These are phyloP conservation scores for Berberis vulgaris DNA, from an alignment of 164 flowering plant genomes.

Conservation along the genomic window DNA sequence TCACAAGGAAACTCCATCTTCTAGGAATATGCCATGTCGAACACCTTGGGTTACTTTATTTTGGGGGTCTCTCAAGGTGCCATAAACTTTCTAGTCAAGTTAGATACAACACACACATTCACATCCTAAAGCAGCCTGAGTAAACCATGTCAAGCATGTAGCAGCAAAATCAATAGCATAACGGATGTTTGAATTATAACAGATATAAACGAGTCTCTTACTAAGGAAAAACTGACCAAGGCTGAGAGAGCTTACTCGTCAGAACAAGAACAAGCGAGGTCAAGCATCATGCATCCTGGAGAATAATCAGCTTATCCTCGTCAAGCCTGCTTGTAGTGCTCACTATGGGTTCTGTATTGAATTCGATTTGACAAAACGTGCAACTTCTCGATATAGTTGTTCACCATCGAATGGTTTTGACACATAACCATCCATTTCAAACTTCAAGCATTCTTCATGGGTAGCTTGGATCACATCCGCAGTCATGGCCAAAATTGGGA, in stretches of 20 bases:
- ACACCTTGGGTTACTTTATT: too few relatives aligned
- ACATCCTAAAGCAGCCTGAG: too few relatives aligned
- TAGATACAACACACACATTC: too few relatives aligned
- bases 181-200: too few relatives aligned
- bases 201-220: neutral
- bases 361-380: conserved; percentile 47
- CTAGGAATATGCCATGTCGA: too few relatives aligned
- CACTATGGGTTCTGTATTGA: conserved; percentile 18
- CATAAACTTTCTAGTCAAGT: too few relatives aligned
- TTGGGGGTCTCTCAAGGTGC: too few relatives aligned
- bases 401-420: conserved; percentile 95
- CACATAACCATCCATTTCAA: conserved; percentile 97
- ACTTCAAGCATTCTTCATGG: conserved; percentile 55
- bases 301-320: conserved; percentile 14
- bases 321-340: conserved; percentile 7
- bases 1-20: too few relatives aligned
- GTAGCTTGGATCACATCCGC: conserved; percentile 97
- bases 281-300: conserved; percentile 15
- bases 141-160: too few relatives aligned
- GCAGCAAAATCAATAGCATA: too few relatives aligned
- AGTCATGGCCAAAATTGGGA: conserved; percentile 97
- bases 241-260: conserved; percentile 12
- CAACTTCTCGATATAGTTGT: conserved; percentile 73
- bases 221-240: neutral
- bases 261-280: conserved; percentile 5